phyloP scores from a whole-genome alignment of 768 basidiomycete species.

The Cystobasidium tubakii region DNA sequence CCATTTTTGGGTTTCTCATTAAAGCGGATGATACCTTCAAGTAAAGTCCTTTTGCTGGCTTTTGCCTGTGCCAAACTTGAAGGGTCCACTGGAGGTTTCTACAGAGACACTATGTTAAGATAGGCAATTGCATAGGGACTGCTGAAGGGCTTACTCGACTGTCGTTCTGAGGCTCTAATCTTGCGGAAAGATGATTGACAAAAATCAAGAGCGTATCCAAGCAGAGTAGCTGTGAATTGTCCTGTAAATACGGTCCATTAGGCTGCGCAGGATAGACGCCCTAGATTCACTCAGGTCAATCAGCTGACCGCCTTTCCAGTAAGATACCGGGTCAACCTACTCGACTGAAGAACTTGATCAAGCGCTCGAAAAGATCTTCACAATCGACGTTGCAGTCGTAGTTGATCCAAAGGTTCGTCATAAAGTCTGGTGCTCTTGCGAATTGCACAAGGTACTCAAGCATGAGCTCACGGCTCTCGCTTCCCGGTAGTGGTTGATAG shows the following conservation, averaged over 20 bases:
- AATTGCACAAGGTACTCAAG: conserved; percentile 79
- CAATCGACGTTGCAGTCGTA: conserved; percentile 96
- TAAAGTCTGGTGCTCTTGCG: conserved; percentile 70
- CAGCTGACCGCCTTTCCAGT: background rate
- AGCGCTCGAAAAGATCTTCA: conserved; percentile 87
- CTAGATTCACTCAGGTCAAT: background rate
- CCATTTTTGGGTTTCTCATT: conserved; percentile 89
- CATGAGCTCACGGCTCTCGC: conserved; percentile 80
- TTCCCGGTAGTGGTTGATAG: conserved; percentile 45
- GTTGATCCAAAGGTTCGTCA: conserved; percentile 91
- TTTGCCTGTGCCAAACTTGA: conserved; percentile 63
- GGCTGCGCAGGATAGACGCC: conserved; percentile 46
- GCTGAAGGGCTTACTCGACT: background rate
- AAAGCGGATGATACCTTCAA: conserved; percentile 77
- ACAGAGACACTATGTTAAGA: too few species aligned
- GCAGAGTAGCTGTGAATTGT: conserved; percentile 76
- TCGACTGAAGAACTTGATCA: conserved; percentile 70
- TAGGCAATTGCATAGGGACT: too few species aligned
- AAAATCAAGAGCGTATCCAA: conserved; percentile 80
- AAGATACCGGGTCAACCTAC: conserved; percentile 51
- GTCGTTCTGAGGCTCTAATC: conserved; percentile 55
- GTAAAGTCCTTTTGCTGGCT: conserved; percentile 75
- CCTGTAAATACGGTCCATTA: conserved; percentile 58
- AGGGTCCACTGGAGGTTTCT: conserved; percentile 55
- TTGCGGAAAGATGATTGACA: conserved; percentile 76